Percentiles rank a stretch among this genome's conserved stretches.
phyloP scores from a whole-genome alignment of 257 asterid species.

The Capsicum rhomboideum region DNA sequence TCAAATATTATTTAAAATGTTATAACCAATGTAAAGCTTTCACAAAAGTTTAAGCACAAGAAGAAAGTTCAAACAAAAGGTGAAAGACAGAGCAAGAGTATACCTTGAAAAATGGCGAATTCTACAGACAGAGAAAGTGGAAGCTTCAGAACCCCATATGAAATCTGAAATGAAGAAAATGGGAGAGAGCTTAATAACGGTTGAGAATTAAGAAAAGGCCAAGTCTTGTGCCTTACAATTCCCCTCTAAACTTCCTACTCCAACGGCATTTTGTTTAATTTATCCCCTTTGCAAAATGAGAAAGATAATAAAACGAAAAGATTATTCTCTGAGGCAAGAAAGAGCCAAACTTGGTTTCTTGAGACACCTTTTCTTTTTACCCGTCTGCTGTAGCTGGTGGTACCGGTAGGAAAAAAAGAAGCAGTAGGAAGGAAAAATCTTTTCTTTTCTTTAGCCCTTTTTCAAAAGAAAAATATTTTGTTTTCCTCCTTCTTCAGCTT shows the following conservation, averaged over 20 bases:
- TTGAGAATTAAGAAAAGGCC: neutral
- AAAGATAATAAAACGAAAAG: neutral
- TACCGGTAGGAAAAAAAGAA: neutral
- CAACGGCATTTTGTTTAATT: conserved; percentile 6
- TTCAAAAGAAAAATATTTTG: neutral
- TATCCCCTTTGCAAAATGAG: neutral
- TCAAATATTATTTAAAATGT: too few relatives aligned
- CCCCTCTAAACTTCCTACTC: conserved; percentile 9
- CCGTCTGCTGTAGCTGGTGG: neutral
- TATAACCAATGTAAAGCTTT: too few relatives aligned
- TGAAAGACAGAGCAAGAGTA: neutral
- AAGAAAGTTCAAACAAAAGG: neutral
- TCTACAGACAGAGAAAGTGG: neutral
- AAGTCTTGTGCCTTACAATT: conserved; percentile 3
- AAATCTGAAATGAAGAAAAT: neutral
- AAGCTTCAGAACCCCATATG: neutral
- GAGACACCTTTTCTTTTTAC: neutral
- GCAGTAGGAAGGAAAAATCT: neutral
- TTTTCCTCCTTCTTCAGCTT: conserved; percentile 9
- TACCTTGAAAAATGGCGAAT: neutral
- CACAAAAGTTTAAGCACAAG: neutral
- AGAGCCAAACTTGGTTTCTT: neutral
- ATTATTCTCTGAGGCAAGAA: neutral
- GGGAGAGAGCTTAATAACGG: neutral
- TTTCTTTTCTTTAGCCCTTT: neutral